Evolutionary conservation across 176 grass and related monocot species (phyloP).

Genomic region (Thinopyrum elongatum): DNA sequence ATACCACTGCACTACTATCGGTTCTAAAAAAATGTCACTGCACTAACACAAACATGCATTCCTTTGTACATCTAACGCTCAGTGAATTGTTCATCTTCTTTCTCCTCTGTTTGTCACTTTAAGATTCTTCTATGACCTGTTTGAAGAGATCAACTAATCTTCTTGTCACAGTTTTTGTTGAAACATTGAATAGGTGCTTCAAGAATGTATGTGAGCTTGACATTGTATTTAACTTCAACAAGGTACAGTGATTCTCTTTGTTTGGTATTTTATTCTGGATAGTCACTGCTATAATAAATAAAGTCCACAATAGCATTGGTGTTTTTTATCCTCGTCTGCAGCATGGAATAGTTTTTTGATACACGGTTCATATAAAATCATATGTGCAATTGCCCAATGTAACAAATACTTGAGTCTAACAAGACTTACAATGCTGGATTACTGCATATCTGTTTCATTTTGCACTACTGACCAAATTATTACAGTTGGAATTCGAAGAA

Average conservation of each 20-base stretch:
- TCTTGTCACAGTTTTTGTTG: constrained; percentile 78
- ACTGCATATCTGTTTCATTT: not conserved
- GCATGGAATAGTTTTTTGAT: not conserved
- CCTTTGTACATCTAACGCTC: not conserved
- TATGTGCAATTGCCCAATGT: not conserved
- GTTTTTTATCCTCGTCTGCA: not conserved
- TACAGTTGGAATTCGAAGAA: not conserved
- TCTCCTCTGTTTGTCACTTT: not conserved
- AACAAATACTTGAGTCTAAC: not conserved
- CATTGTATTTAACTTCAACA: constrained; percentile 97
- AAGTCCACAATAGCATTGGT: not conserved
- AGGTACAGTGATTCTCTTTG: constrained; percentile 49
- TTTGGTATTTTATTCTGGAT: constrained; percentile 19
- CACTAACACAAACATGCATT: not conserved
- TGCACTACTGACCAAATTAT: not conserved
- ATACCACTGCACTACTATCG: not conserved
- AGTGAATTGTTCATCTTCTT: not conserved
- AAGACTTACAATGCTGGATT: not conserved
- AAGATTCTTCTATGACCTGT: not conserved
- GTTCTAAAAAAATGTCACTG: not conserved
- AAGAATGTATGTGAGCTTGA: constrained; percentile 98
- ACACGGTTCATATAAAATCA: not conserved
- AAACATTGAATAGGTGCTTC: constrained; percentile 94
- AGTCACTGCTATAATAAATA: not conserved
- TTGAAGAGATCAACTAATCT: constrained; percentile 14